phyloP scores from a whole-genome alignment of 73 alveolate genomes.

The Symbiodinium pilosum region DNA sequence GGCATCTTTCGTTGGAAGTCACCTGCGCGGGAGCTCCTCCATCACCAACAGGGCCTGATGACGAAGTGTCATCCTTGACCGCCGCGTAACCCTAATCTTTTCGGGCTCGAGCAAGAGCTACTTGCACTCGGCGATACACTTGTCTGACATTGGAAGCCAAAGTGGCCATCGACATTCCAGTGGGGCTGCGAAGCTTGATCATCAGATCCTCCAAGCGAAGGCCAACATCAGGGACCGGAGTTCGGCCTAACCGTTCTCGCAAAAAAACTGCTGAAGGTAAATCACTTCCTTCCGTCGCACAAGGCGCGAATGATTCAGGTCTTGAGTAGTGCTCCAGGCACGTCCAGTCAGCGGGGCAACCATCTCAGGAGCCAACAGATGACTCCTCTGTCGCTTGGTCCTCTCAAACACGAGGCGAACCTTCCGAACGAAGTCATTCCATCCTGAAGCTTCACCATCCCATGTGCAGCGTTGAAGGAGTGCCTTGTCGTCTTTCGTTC shows the following conservation, averaged over 20 bases:
- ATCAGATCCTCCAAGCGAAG: neutral
- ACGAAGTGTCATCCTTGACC: too few relatives aligned
- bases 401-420: neutral
- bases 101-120: neutral
- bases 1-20: too few relatives aligned
- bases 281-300: neutral
- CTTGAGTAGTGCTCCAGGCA: neutral
- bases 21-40: too few relatives aligned
- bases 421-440: slow-evolving; percentile 4
- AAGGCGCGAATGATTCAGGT: neutral
- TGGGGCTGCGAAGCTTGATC: neutral
- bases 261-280: neutral
- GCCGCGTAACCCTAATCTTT: neutral
- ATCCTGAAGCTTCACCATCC: neutral
- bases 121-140: slow-evolving; percentile 14
- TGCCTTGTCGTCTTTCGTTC: neutral
- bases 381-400: neutral
- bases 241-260: neutral
- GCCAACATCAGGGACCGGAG: slow-evolving; percentile 23
- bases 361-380: neutral
- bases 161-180: neutral
- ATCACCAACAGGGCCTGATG: too few relatives aligned
- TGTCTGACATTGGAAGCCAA: slow-evolving; percentile 3
- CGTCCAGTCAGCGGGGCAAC: neutral
- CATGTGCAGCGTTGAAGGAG: neutral